Conservation (phyloP, 495 filamentous ascomycete genomes). For the Xylaria venustula region DNA sequence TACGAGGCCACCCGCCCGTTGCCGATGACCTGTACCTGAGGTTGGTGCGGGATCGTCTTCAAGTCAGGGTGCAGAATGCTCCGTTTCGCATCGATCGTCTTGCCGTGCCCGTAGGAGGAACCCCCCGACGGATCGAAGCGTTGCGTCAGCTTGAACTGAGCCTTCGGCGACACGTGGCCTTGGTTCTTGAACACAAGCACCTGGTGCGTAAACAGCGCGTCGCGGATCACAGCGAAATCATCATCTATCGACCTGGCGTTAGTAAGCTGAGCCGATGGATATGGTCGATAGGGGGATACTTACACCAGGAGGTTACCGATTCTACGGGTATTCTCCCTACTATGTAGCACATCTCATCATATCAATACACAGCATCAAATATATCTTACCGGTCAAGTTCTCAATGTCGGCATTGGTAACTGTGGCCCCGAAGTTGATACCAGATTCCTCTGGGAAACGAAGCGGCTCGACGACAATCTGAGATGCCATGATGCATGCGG, state of each 20-base stretch:
- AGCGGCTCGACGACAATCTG: constrained; percentile 39
- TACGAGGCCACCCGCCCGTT: constrained; percentile 65
- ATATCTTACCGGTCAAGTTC: constrained; percentile 55
- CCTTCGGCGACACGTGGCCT: constrained; percentile 56
- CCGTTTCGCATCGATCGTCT: constrained; percentile 63
- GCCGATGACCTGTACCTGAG: constrained; percentile 76
- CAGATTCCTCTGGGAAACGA: constrained; percentile 38
- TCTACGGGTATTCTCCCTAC: constrained; percentile 51
- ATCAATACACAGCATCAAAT: background rate
- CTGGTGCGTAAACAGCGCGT: constrained; percentile 60
- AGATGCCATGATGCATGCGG: constrained; percentile 3
- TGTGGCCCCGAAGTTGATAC: constrained; percentile 58
- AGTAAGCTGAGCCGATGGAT: background rate
- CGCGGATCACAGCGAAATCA: constrained; percentile 57
- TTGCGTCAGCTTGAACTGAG: constrained; percentile 68
- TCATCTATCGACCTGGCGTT: constrained; percentile 41
- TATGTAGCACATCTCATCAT: constrained; percentile 15
- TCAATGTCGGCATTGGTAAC: constrained; percentile 58
- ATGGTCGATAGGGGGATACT: constrained; percentile 20
- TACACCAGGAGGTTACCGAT: constrained; percentile 57
- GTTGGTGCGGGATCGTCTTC: constrained; percentile 75
- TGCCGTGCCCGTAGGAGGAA: constrained; percentile 68
- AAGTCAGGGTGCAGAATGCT: constrained; percentile 73
- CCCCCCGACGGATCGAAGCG: constrained; percentile 63
- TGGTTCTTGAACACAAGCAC: constrained; percentile 71